phyloP scores from a whole-genome alignment of 2,329 filamentous ascomycete genomes.

The Hypoxylon sp. region DNA sequence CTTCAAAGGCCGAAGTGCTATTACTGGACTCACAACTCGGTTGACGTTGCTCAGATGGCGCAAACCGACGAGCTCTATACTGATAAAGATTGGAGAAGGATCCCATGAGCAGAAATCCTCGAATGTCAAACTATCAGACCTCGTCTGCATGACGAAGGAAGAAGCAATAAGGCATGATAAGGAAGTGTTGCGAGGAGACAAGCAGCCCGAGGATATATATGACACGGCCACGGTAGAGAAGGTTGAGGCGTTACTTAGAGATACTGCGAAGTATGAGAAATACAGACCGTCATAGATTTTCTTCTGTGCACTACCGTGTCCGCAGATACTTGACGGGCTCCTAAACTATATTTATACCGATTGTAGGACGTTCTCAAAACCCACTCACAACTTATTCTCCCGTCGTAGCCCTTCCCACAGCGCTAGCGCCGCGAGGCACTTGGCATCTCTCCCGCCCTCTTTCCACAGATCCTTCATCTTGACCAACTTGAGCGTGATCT shows the following conservation, averaged over 20 bases:
- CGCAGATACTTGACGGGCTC: not conserved
- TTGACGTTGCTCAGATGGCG: constrained; percentile 86
- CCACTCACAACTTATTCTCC: constrained; percentile 54
- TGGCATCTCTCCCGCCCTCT: constrained; percentile 69
- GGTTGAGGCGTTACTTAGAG: constrained; percentile 75
- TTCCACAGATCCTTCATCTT: constrained; percentile 68
- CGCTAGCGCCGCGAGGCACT: constrained; percentile 69
- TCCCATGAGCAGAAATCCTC: constrained; percentile 82
- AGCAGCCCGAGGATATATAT: constrained; percentile 79
- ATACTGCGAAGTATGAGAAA: constrained; percentile 73
- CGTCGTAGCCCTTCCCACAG: constrained; percentile 68
- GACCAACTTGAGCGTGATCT: constrained; percentile 71
- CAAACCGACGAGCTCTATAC: constrained; percentile 70
- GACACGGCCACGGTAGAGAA: constrained; percentile 72
- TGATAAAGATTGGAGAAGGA: constrained; percentile 70
- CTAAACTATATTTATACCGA: too few relatives aligned
- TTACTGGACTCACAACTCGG: constrained; percentile 85
- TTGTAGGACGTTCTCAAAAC: too few relatives aligned
- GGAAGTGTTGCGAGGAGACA: constrained; percentile 78
- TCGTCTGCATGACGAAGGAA: constrained; percentile 54
- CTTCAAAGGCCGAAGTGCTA: constrained; percentile 82
- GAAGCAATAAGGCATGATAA: constrained; percentile 75
- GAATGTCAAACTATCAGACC: constrained; percentile 60
- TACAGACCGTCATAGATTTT: constrained; percentile 55
- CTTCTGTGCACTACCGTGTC: not conserved